A percentile compares a stretch with the other conserved stretches of the same genome.
These are phyloP conservation scores for Primulina eburnea DNA, from an alignment of 257 asterid species.

Conservation along the genomic window DNA sequence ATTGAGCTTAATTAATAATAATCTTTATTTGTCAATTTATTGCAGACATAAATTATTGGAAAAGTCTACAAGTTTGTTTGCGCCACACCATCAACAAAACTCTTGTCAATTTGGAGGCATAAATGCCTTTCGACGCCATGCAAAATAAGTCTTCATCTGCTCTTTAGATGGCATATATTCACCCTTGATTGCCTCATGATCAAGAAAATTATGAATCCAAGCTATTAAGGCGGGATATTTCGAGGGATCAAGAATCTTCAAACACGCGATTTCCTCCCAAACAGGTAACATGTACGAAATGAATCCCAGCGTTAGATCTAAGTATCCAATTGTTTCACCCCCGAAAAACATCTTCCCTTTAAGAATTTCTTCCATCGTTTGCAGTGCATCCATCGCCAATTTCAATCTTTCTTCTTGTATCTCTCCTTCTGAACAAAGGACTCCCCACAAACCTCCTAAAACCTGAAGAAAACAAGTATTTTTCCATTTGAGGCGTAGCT, in stretches of 20 bases:
- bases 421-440: constrained; percentile 30
- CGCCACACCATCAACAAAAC: too few species aligned
- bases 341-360: constrained; percentile 40
- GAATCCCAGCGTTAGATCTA: constrained; percentile 38
- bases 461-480: constrained; percentile 18
- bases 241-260: constrained; percentile 28
- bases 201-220: constrained; percentile 25
- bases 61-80: too few species aligned
- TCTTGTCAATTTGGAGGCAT: not conserved
- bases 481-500: too few species aligned
- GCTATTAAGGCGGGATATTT: constrained; percentile 25
- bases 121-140: constrained; percentile 18
- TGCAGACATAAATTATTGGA: too few species aligned
- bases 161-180: constrained; percentile 30
- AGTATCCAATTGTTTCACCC: constrained; percentile 38
- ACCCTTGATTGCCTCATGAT: constrained; percentile 21
- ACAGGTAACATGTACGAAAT: constrained; percentile 31
- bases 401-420: constrained; percentile 31
- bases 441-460: constrained; percentile 4
- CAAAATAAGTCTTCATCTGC: constrained; percentile 17
- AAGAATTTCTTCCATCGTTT: constrained; percentile 28
- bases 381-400: constrained; percentile 27
- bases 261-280: constrained; percentile 32
- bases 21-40: too few species aligned
- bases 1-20: too few species aligned